Evolutionary conservation across 2,329 filamentous ascomycete species (phyloP).

Genomic region (Onygenales sp.): DNA sequence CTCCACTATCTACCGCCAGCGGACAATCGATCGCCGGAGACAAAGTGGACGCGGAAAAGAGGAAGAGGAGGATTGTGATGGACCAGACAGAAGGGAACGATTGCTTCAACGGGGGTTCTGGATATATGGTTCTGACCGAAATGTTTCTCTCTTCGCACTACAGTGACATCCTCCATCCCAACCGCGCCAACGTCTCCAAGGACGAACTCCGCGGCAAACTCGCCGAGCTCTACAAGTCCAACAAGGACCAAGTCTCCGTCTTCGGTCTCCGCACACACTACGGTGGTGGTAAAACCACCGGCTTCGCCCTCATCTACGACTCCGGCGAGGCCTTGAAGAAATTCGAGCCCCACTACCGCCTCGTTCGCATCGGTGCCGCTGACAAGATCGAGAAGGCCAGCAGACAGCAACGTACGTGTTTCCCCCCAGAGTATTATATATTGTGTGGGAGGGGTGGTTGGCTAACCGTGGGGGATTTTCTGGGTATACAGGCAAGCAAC

Average conservation of each 20-base stretch:
- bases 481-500: constrained; percentile 79
- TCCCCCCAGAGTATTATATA: neutral
- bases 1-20: constrained; percentile 4
- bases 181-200: constrained; percentile 97
- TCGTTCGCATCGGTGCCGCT: constrained; percentile 85
- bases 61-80: constrained; percentile 2
- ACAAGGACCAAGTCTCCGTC: constrained; percentile 94
- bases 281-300: constrained; percentile 99
- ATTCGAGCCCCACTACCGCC: constrained; percentile 97
- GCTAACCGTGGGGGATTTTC: constrained; percentile 10
- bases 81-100: constrained; percentile 1
- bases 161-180: constrained; percentile 99
- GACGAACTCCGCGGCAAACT: constrained; percentile 96
- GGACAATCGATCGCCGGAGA: neutral
- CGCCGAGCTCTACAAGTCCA: constrained; percentile 91
- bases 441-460: neutral
- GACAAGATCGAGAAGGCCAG: constrained; percentile 93
- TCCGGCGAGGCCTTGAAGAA: constrained; percentile 98
- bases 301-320: constrained; percentile 98
- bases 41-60: neutral
- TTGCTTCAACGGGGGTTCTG: neutral
- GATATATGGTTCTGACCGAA: constrained; percentile 14
- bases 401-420: constrained; percentile 94
- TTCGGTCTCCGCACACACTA: constrained; percentile 98
- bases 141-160: constrained; percentile 11